A percentile compares a stretch with the other conserved stretches of the same genome.
Evolutionary conservation across 2,329 filamentous ascomycete species (phyloP).

Genomic region (Neurospora sp.): DNA sequence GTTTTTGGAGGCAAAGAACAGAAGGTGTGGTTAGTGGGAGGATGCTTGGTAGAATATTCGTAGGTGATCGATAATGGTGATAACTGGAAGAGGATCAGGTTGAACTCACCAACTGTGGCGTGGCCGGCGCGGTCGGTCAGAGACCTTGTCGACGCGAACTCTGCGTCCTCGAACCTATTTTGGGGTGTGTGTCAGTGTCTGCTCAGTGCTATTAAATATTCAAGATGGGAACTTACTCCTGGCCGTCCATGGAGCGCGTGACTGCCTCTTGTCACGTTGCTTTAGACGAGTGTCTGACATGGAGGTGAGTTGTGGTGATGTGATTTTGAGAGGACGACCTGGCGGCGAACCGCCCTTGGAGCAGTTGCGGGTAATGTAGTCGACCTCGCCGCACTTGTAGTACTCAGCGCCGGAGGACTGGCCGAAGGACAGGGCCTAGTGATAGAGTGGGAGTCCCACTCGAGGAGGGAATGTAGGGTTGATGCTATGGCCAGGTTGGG

Average conservation of each 20-base stretch:
- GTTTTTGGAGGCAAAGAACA: too few relatives aligned
- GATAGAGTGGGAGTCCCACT: too few relatives aligned
- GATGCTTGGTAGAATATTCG: too few relatives aligned
- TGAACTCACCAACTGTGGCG: too few relatives aligned
- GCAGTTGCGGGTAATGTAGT: slow-evolving; percentile 93
- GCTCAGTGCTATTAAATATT: neutral
- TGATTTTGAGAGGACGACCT: neutral
- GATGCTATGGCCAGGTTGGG: neutral
- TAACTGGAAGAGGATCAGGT: too few relatives aligned
- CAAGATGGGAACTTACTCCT: neutral
- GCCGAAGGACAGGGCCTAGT: neutral
- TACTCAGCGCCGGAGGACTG: slow-evolving; percentile 57
- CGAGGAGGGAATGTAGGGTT: neutral
- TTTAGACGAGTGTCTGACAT: neutral
- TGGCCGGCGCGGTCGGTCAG: neutral
- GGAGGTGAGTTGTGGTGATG: neutral
- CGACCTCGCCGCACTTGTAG: slow-evolving; percentile 97
- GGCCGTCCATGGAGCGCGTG: neutral
- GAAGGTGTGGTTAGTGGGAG: too few relatives aligned
- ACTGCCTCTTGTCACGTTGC: neutral
- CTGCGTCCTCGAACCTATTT: neutral
- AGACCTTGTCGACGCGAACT: neutral
- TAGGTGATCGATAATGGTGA: too few relatives aligned
- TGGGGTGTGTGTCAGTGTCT: neutral
- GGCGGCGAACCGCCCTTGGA: slow-evolving; percentile 40